A percentile compares a stretch with the other conserved stretches of the same genome.
phyloP scores from a whole-genome alignment of 2,329 filamentous ascomycete species.

The Colletotrichum sp. region DNA sequence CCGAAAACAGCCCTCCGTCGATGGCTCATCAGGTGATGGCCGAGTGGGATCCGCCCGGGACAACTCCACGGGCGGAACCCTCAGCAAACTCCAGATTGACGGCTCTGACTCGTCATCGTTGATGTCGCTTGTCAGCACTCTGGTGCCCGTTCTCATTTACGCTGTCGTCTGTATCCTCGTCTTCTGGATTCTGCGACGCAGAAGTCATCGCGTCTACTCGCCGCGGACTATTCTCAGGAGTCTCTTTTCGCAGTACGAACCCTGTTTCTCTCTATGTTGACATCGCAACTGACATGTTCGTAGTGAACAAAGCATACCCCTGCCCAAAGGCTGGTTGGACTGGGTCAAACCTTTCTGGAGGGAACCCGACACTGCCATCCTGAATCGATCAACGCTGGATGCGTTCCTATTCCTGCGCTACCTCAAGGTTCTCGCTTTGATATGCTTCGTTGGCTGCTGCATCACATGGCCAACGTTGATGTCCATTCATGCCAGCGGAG shows the following conservation, averaged over 20 bases:
- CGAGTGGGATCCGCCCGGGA: slow-evolving; percentile 49
- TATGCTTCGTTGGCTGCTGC: slow-evolving; percentile 79
- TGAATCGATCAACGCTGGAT: slow-evolving; percentile 92
- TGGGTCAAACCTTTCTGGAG: slow-evolving; percentile 74
- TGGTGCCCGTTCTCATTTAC: slow-evolving; percentile 57
- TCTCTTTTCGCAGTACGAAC: slow-evolving; percentile 51
- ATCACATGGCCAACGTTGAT: slow-evolving; percentile 88
- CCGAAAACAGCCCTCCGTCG: not conserved
- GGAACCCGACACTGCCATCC: slow-evolving; percentile 76
- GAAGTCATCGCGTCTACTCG: slow-evolving; percentile 58
- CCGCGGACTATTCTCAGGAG: slow-evolving; percentile 58
- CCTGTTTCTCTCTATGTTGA: not conserved
- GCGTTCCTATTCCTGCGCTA: slow-evolving; percentile 89
- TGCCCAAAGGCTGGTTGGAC: slow-evolving; percentile 67
- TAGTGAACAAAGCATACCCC: slow-evolving; percentile 24
- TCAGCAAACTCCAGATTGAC: slow-evolving; percentile 35
- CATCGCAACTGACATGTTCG: not conserved
- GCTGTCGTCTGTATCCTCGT: slow-evolving; percentile 53
- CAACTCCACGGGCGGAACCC: slow-evolving; percentile 41
- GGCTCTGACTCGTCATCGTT: slow-evolving; percentile 46
- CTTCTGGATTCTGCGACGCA: slow-evolving; percentile 55
- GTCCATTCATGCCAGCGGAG: slow-evolving; percentile 85
- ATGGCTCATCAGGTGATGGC: slow-evolving; percentile 33
- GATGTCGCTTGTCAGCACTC: slow-evolving; percentile 50
- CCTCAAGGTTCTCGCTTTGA: slow-evolving; percentile 66